Evolutionary conservation across 768 basidiomycete species (phyloP).

Genomic region (Macrolepiota fuliginosa): DNA sequence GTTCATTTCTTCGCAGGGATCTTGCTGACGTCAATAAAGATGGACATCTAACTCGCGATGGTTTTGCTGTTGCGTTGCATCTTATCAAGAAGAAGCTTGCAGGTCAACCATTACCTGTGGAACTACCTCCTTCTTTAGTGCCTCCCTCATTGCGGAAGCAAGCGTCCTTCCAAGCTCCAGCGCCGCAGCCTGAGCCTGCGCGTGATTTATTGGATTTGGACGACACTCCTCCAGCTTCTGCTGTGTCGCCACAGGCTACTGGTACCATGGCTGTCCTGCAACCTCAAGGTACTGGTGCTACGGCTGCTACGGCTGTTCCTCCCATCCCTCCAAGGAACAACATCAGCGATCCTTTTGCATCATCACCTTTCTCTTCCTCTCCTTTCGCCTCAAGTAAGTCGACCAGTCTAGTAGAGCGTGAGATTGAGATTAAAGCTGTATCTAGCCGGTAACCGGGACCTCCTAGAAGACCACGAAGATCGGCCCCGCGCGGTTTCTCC

Average conservation of each 20-base stretch:
- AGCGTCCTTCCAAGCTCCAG: conserved; percentile 35
- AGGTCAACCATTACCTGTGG: conserved; percentile 71
- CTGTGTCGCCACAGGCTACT: conserved; percentile 38
- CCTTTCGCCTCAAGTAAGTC: conserved; percentile 28
- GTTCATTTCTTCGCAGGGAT: conserved; percentile 59
- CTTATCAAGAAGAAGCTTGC: conserved; percentile 84
- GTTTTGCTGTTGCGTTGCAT: conserved; percentile 94
- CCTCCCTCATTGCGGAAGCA: conserved; percentile 75
- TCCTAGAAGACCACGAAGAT: conserved; percentile 72
- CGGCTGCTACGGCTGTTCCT: conserved; percentile 14
- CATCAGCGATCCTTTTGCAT: conserved; percentile 47
- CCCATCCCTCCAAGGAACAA: conserved; percentile 23
- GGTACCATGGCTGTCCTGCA: conserved; percentile 29
- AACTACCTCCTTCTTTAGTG: conserved; percentile 70
- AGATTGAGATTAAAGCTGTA: neutral
- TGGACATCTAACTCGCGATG: conserved; percentile 83
- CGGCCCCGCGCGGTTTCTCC: conserved; percentile 45
- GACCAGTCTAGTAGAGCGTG: conserved; percentile 9
- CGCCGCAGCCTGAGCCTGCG: conserved; percentile 41
- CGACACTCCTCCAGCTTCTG: conserved; percentile 50
- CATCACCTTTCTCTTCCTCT: conserved; percentile 20
- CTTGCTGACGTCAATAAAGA: conserved; percentile 87
- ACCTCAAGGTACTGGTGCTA: conserved; percentile 29
- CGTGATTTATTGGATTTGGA: conserved; percentile 52
- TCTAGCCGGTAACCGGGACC: conserved; percentile 35